Percentiles rank a stretch among this genome's conserved stretches.
phyloP scores from a whole-genome alignment of 1,139 yeast species.

The Blastobotrys buckinghamii region DNA sequence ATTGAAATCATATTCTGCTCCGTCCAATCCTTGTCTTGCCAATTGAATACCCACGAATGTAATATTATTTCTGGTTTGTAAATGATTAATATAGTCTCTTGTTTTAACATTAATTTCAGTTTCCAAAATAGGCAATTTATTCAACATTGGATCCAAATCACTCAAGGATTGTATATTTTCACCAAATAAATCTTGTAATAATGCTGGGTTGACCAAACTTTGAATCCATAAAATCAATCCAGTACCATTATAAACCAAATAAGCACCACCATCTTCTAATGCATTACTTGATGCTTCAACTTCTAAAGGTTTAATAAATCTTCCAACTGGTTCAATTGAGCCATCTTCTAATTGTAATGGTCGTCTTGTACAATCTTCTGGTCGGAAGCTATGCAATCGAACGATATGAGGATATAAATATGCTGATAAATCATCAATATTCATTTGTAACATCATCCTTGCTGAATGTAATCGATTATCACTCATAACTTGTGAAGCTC shows the following conservation, averaged over 20 bases:
- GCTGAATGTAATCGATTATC: constrained; percentile 55
- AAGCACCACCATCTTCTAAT: constrained; percentile 67
- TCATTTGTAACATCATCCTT: constrained; percentile 48
- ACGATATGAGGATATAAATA: constrained; percentile 78
- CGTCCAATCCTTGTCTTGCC: constrained; percentile 62
- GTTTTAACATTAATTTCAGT: constrained; percentile 69
- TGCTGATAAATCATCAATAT: constrained; percentile 54
- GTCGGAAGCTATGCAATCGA: constrained; percentile 62
- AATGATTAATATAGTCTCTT: constrained; percentile 50
- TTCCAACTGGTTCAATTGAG: constrained; percentile 24
- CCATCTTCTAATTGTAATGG: constrained; percentile 36
- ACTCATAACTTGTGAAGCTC: constrained; percentile 31
- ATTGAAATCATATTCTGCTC: constrained; percentile 51
- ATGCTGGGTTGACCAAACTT: constrained; percentile 57
- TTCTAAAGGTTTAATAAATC: constrained; percentile 47
- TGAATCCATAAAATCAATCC: constrained; percentile 64
- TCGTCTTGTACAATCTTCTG: constrained; percentile 40
- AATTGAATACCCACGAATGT: constrained; percentile 48
- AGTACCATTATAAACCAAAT: constrained; percentile 67
- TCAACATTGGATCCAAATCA: constrained; percentile 42
- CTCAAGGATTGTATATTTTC: constrained; percentile 42
- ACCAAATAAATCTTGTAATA: constrained; percentile 75
- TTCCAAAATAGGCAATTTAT: constrained; percentile 64
- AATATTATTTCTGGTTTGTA: constrained; percentile 42
- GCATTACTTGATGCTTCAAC: constrained; percentile 43